phyloP scores from a whole-genome alignment of 2,329 filamentous ascomycete species.

The Colletotrichum phormii region DNA sequence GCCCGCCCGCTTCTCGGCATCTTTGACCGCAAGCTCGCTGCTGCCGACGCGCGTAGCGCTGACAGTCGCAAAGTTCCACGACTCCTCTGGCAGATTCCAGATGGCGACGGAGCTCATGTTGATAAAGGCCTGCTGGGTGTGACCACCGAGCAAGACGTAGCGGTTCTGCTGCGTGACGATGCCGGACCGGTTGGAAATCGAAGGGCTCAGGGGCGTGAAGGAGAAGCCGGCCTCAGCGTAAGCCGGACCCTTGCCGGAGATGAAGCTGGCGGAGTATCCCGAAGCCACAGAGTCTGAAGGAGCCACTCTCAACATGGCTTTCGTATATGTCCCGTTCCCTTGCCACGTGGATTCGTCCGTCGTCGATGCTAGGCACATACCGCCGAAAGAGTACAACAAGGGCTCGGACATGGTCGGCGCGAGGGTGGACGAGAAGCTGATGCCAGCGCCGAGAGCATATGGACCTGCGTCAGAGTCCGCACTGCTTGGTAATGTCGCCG shows the following conservation, averaged over 20 bases:
- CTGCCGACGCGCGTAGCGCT: constrained; percentile 45
- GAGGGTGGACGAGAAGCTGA: constrained; percentile 76
- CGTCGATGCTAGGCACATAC: constrained; percentile 79
- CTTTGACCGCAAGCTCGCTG: constrained; percentile 68
- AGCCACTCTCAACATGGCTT: constrained; percentile 77
- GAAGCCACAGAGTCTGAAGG: constrained; percentile 50
- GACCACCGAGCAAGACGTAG: constrained; percentile 86
- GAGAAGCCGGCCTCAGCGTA: constrained; percentile 86
- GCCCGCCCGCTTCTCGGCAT: constrained; percentile 40
- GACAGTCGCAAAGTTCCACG: constrained; percentile 86
- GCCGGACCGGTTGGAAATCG: constrained; percentile 75
- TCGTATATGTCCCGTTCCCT: constrained; percentile 80
- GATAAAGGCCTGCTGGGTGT: constrained; percentile 85
- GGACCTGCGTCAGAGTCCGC: constrained; percentile 48
- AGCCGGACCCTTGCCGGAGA: constrained; percentile 56
- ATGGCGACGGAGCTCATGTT: constrained; percentile 94
- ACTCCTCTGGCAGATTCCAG: constrained; percentile 87
- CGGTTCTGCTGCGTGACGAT: constrained; percentile 78
- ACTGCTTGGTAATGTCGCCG: constrained; percentile 37
- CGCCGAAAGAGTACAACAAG: constrained; percentile 82
- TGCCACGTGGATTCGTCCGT: constrained; percentile 68
- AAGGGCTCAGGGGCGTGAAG: constrained; percentile 78
- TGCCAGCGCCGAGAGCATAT: constrained; percentile 64
- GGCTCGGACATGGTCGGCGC: constrained; percentile 64
- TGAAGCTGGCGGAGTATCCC: constrained; percentile 50